Conservation (phyloP, 1,284 basidiomycete species). For the Leccinum cinnamomeum region DNA sequence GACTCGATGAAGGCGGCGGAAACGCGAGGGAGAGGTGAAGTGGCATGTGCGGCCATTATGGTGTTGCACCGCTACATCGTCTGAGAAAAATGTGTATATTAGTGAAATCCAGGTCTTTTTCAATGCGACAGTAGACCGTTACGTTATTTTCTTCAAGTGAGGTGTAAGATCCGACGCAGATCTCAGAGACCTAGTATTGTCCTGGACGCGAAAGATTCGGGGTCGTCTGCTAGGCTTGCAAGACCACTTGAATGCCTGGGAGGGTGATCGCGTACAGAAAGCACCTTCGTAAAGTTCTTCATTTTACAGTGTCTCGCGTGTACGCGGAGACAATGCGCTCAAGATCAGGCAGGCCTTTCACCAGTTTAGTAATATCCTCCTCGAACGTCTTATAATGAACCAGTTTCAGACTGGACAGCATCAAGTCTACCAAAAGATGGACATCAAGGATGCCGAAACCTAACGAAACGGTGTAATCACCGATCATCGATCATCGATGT, state of each 20-base stretch:
- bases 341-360: constrained; percentile 85
- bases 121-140: constrained; percentile 54
- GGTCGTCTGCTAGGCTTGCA: constrained; percentile 57
- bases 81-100: no score
- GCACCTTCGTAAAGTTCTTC: constrained; percentile 81
- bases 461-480: constrained; percentile 40
- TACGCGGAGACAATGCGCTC: constrained; percentile 91
- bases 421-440: constrained; percentile 62
- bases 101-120: no score
- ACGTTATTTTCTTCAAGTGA: constrained; percentile 69
- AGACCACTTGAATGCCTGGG: constrained; percentile 74
- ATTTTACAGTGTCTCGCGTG: constrained; percentile 89
- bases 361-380: constrained; percentile 68
- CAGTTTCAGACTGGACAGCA: constrained; percentile 79
- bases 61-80: no score
- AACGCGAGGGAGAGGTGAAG: no score
- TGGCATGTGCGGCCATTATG: no score
- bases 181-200: constrained; percentile 69
- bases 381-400: constrained; percentile 77
- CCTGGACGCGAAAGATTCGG: constrained; percentile 74
- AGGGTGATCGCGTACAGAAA: constrained; percentile 52
- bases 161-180: constrained; percentile 78
- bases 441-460: constrained; percentile 13
- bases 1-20: no score
- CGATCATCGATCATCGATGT: constrained; percentile 74